phyloP scores from a whole-genome alignment of 1,139 yeast species.

The Lizanozyma gosingica region DNA sequence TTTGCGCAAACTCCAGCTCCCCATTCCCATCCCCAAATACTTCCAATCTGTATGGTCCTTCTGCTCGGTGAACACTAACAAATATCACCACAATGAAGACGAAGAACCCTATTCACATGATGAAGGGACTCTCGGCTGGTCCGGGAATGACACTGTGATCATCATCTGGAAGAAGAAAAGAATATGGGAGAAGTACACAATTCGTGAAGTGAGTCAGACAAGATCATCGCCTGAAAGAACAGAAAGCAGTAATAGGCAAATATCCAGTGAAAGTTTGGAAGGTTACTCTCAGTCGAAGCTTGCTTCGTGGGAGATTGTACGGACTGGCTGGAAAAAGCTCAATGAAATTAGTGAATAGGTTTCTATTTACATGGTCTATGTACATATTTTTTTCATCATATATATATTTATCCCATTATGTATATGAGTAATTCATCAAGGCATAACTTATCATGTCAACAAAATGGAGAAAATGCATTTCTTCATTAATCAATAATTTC shows the following conservation, averaged over 20 bases:
- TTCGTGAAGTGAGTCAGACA: slow-evolving; percentile 30
- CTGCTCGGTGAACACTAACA: slow-evolving; percentile 44
- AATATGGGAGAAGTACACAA: slow-evolving; percentile 79
- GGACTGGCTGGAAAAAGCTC: background rate
- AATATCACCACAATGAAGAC: slow-evolving; percentile 20
- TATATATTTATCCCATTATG: too few species aligned
- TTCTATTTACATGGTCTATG: background rate
- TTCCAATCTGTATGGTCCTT: slow-evolving; percentile 87
- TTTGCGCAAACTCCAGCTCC: slow-evolving; percentile 55
- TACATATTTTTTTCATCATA: too few species aligned
- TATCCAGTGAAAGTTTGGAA: background rate
- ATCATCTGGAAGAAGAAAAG: slow-evolving; percentile 65
- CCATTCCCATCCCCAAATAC: slow-evolving; percentile 55
- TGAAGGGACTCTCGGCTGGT: slow-evolving; percentile 71
- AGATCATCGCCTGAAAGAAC: background rate
- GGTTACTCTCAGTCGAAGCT: slow-evolving; percentile 1
- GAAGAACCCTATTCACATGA: slow-evolving; percentile 27
- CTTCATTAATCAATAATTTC: slow-evolving; percentile 14
- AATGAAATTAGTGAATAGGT: background rate
- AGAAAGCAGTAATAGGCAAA: background rate
- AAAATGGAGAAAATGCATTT: slow-evolving; percentile 8
- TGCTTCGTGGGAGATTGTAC: slow-evolving; percentile 1
- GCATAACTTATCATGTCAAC: slow-evolving; percentile 7
- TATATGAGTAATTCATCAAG: slow-evolving; percentile 7
- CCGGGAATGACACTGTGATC: slow-evolving; percentile 55